These are phyloP conservation scores for Castanopsis chinensis DNA, from an alignment of 306 rosid genomes.

Conservation along the genomic window DNA sequence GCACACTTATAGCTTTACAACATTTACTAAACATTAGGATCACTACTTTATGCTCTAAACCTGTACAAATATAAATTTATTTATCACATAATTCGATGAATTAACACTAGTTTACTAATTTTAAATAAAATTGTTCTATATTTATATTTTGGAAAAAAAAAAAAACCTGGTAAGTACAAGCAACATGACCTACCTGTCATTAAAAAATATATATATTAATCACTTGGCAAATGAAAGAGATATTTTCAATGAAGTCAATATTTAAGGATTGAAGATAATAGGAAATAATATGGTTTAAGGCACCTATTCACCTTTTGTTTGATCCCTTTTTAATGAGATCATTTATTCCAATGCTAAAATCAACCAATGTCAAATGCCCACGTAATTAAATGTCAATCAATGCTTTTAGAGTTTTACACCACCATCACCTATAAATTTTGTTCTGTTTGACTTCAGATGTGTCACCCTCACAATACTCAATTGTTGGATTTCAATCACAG, in stretches of 20 bases:
- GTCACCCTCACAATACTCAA: constrained; percentile 26
- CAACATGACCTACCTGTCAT: no score
- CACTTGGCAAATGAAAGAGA: no score
- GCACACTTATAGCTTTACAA: no score
- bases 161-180: no score
- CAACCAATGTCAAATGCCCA: constrained; percentile 3
- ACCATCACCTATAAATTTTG: neutral
- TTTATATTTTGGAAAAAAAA: no score
- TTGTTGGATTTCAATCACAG: constrained; percentile 15
- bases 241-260: neutral
- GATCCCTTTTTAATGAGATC: constrained; percentile 3
- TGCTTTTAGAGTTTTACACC: neutral
- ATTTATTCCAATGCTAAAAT: constrained; percentile 16
- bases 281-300: neutral
- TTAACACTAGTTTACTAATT: no score
- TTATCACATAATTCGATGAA: no score
- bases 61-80: no score
- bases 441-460: constrained; percentile 19
- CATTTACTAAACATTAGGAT: no score
- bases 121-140: no score
- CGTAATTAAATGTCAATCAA: neutral
- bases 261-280: neutral
- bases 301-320: neutral
- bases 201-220: no score
- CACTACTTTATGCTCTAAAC: no score